A percentile compares a stretch with the other conserved stretches of the same genome.
phyloP scores from a whole-genome alignment of 257 asterid species.

The Linderniella brevidens region DNA sequence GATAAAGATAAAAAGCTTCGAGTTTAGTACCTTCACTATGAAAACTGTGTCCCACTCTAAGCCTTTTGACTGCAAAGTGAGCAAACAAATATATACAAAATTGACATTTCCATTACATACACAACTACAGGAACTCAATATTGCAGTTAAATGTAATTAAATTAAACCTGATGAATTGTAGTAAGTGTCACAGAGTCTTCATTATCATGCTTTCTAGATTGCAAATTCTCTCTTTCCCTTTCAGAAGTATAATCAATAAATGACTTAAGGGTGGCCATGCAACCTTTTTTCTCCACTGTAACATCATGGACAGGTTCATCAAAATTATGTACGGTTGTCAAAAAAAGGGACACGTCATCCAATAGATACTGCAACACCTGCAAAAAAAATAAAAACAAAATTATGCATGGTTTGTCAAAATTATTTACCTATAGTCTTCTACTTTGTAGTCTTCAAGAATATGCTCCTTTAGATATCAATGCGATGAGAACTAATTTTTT shows the following conservation, averaged over 20 bases:
- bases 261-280: constrained; percentile 41
- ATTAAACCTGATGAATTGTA: constrained; percentile 85
- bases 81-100: constrained; percentile 11
- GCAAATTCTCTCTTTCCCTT: constrained; percentile 75
- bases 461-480: not conserved
- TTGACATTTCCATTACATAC: not conserved
- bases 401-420: constrained; percentile 11
- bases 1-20: constrained; percentile 2
- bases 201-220: constrained; percentile 61
- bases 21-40: constrained; percentile 67
- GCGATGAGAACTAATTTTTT: not conserved
- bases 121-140: not conserved
- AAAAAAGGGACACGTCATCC: constrained; percentile 79
- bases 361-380: constrained; percentile 87
- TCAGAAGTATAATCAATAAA: constrained; percentile 70
- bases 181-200: constrained; percentile 84
- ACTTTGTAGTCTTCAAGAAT: not conserved
- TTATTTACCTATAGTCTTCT: not conserved
- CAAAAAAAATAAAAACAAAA: constrained; percentile 12
- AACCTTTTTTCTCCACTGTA: constrained; percentile 36
- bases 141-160: not conserved
- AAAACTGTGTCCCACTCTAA: constrained; percentile 98
- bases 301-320: constrained; percentile 19
- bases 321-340: constrained; percentile 30
- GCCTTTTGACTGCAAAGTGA: constrained; percentile 70